A percentile compares a stretch with the other conserved stretches of the same genome.
Evolutionary conservation across 1,139 yeast species (phyloP).

Genomic region (Magnusiomyces tetraspermus): DNA sequence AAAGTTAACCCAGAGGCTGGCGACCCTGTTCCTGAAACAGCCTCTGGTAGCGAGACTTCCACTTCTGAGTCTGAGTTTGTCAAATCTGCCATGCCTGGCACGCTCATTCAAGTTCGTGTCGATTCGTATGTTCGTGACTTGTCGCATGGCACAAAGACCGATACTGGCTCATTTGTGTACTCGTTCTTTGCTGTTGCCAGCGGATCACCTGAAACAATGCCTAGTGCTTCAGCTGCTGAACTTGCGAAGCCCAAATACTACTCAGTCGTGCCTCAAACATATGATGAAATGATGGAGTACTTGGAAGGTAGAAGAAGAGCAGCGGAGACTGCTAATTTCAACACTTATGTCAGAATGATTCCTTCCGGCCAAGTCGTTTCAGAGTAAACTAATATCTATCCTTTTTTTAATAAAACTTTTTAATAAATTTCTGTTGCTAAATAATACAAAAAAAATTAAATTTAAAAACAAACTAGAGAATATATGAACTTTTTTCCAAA

Average conservation of each 20-base stretch:
- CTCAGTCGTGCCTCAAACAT: constrained; percentile 77
- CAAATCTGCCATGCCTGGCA: constrained; percentile 55
- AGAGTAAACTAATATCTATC: constrained; percentile 9
- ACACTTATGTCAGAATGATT: constrained; percentile 14
- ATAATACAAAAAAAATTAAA: too few species aligned
- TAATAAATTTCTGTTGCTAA: neutral
- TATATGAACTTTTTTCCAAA: too few species aligned
- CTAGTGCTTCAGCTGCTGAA: constrained; percentile 30
- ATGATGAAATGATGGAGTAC: constrained; percentile 86
- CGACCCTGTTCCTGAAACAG: constrained; percentile 10
- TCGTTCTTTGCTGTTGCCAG: constrained; percentile 71
- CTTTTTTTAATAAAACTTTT: neutral
- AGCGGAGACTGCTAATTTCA: constrained; percentile 59
- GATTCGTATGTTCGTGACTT: constrained; percentile 67
- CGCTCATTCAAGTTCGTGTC: constrained; percentile 79
- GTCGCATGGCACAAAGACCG: constrained; percentile 50
- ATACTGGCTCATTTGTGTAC: constrained; percentile 79
- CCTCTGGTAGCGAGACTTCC: too few species aligned
- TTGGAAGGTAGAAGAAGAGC: constrained; percentile 88
- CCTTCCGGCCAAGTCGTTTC: constrained; percentile 11
- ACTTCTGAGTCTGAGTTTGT: too few species aligned
- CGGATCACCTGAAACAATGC: constrained; percentile 31
- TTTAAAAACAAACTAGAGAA: too few species aligned
- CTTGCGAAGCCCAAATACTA: constrained; percentile 36
- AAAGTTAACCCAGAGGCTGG: constrained; percentile 13